phyloP scores from a whole-genome alignment of 192 early-diverging fungal genomes.

The Geosiphon pyriformis region DNA sequence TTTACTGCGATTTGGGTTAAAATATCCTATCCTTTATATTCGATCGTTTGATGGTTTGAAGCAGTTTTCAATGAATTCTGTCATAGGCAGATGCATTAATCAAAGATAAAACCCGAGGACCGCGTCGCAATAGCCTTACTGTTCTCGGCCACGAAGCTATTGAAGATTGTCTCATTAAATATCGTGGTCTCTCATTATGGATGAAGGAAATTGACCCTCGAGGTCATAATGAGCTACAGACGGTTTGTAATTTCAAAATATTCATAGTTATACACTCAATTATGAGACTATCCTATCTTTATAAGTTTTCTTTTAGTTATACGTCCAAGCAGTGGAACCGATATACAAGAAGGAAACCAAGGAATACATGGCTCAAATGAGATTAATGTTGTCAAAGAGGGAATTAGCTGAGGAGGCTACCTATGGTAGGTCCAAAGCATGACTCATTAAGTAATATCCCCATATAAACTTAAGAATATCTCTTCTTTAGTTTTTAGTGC shows the following conservation, averaged over 20 bases:
- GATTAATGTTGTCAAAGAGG: slow-evolving; percentile 27
- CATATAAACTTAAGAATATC: neutral
- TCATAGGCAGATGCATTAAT: slow-evolving; percentile 41
- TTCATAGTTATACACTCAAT: neutral
- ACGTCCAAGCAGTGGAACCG: slow-evolving; percentile 32
- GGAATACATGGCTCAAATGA: slow-evolving; percentile 26
- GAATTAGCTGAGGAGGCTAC: slow-evolving; percentile 39
- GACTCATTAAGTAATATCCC: neutral
- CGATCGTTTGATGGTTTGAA: slow-evolving; percentile 1
- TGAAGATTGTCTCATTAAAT: slow-evolving; percentile 59
- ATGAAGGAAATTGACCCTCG: slow-evolving; percentile 66
- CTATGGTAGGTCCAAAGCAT: slow-evolving; percentile 28
- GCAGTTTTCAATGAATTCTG: neutral
- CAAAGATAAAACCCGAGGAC: slow-evolving; percentile 45
- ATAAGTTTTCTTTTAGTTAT: slow-evolving; percentile 16
- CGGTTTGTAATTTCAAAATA: slow-evolving; percentile 32
- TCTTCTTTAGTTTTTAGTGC: slow-evolving; percentile 18
- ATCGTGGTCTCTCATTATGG: slow-evolving; percentile 66
- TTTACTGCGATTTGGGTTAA: neutral
- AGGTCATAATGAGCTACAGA: slow-evolving; percentile 67
- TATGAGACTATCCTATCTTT: neutral
- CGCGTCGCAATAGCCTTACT: slow-evolving; percentile 36
- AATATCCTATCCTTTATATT: neutral
- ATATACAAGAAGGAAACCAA: slow-evolving; percentile 40
- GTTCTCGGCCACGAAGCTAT: slow-evolving; percentile 52